Evolutionary conservation across 2,329 filamentous ascomycete genomes (phyloP), one percentile per base, ranked within the genome.

Genomic region (Penicillium sp.): DNA sequence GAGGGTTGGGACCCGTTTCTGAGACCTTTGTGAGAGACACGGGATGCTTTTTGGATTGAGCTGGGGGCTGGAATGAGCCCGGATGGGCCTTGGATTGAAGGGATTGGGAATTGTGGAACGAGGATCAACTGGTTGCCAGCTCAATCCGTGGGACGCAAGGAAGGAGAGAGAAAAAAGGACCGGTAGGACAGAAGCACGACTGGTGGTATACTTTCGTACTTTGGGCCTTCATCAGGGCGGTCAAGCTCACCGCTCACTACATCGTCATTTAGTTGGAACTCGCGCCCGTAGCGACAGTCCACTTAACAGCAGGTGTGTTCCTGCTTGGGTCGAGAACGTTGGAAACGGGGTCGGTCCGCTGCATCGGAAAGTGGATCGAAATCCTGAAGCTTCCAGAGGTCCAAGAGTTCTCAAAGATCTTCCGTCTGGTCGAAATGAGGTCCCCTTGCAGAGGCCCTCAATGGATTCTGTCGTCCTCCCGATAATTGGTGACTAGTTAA

Each of bases 311-410:
- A 37, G 49, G 24, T 11, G 46, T 35, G 58, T 62, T 65, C 58
- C 56, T 67, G 54, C 58, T 61, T 59, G 61, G 59, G 64, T 69
- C 62, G 64, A 67, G 66, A 67, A 66, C 67, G 69, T 70, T 70
- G 62, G 60, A 46, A 54, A 62, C 67, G 66, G 73, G 73, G 66
- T 69, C 73, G 73, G 73, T 73, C 73, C 73, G 73, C 72, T 74
- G 73, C 72, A 74, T 71, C 65, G 69, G 68, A 60, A 73, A 73
- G 72, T 73, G 72, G 72, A 75, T 69, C 69, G 60, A 50, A 52
- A 59, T 44, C 54, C 50, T 52, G 55, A 49, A 37, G 35, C 49
- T 39, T 51, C 33, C 22, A 55, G 50, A 37, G 44, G 22, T 50
- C 24, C 33, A 40, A 33, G 36, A 40, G 18, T 14, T 44, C 50